Percentiles rank a stretch among this genome's conserved stretches.
These are phyloP conservation scores for Verticillium tricorpus DNA, from an alignment of 2,329 filamentous ascomycete genomes.

Conservation along the genomic window DNA sequence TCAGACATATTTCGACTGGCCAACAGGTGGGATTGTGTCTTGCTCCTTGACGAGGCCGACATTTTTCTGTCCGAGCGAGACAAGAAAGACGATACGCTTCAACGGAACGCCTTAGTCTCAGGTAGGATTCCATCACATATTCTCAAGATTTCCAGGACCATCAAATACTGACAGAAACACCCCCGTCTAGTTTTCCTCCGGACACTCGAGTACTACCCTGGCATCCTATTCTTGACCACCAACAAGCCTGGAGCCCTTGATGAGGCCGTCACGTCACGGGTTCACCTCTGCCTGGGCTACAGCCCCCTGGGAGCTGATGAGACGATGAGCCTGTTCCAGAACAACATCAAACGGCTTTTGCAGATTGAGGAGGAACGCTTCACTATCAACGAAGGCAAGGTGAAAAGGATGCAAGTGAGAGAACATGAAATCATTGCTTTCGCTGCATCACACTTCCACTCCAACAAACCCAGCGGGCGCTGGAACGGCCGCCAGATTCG, in stretches of 20 bases:
- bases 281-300: conserved; percentile 27
- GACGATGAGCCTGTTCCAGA: conserved; percentile 1
- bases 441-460: too few relatives aligned
- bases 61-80: conserved; percentile 20
- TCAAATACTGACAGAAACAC: too few relatives aligned
- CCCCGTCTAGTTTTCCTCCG: conserved; percentile 30
- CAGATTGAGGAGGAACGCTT: neutral
- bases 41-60: conserved; percentile 23
- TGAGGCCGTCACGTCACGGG: conserved; percentile 36
- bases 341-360: neutral
- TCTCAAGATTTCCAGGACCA: too few relatives aligned
- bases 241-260: conserved; percentile 40
- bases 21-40: conserved; percentile 19
- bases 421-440: too few relatives aligned
- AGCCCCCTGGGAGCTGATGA: neutral
- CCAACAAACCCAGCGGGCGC: neutral
- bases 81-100: conserved; percentile 9
- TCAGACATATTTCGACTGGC: conserved; percentile 16
- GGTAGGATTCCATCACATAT: conserved; percentile 6
- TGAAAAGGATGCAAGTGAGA: too few relatives aligned
- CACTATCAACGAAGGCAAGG: too few relatives aligned
- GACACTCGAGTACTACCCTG: conserved; percentile 34
- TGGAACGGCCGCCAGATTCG: conserved; percentile 35
- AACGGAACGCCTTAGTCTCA: conserved; percentile 20
- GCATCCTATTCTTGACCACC: conserved; percentile 40